Base-by-base conservation (phyloP, 352 stramenopile species). In the Globisporangium camurandrum region DNA sequence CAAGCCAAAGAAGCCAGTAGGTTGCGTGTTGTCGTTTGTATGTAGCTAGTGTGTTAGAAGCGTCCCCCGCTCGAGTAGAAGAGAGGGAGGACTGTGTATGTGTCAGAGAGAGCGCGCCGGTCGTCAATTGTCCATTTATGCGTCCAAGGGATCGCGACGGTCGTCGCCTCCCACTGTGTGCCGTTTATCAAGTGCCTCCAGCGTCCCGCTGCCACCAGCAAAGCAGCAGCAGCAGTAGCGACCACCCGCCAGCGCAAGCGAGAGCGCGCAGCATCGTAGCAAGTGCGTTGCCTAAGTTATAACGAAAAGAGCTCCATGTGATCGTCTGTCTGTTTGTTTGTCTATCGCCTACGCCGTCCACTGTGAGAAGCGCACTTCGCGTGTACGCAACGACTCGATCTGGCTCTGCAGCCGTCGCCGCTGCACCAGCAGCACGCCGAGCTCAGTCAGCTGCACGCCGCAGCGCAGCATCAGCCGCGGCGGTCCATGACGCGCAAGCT, bases 381-480 rank as follows among this genome's bases (percentile, higher is more conserved):
- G 46, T 17, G 59, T 54, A 26, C 72, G 64, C 46, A 88, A 59
- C 9, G 60, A 36, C 3, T 56, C 50, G 12, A 81, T 62, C 46
- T 74, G 69, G 26, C 56, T 49, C 19, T 64, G 59, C 19, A 81
- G 54, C 9, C 59, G 51, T 14, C 66, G 66, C 38, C 70, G 74
- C 37, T 75, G 63, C 19, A 72, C 59, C 9, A 84, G 59, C 40
- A 77, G 46, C 17, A 40, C 41, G 0, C 77, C 77, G 7, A 88
- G 58, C 4, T 73, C 58, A 2, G 67, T 57, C 1, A 86, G 51
- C 17, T 61, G 62, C 38, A 86, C 57, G 38, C 72, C 77, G 27
- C 72, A 80, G 40, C 71, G 77, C 30, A 86, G 52, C 42, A 66
- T 59, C 12, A 88, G 55, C 31, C 72, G 73, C 24, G 77, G 75